A percentile compares a stretch with the other conserved stretches of the same genome.
phyloP scores from a whole-genome alignment of 1,284 basidiomycete genomes.

The Rhodotorula sp. region DNA sequence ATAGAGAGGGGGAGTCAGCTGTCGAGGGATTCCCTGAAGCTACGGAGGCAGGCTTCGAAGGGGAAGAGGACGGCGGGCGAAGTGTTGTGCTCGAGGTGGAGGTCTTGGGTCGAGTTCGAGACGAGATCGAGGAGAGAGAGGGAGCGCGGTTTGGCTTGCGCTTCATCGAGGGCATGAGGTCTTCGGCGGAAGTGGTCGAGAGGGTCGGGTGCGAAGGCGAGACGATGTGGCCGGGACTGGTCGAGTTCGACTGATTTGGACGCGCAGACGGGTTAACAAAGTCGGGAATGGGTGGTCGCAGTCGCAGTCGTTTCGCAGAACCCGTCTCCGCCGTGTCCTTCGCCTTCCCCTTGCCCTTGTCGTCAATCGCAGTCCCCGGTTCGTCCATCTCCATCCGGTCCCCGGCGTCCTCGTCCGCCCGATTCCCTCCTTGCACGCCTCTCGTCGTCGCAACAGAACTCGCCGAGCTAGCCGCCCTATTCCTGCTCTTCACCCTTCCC shows the following conservation, averaged over 20 bases:
- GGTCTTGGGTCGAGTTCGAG: not conserved
- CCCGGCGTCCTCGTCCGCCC: not conserved
- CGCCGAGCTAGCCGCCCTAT: slow-evolving; percentile 17
- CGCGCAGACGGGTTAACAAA: no score
- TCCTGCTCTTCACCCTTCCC: slow-evolving; percentile 2
- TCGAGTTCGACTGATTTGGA: not conserved
- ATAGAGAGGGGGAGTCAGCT: no score
- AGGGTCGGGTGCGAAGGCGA: not conserved
- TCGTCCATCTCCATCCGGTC: slow-evolving; percentile 3
- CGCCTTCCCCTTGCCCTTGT: slow-evolving; percentile 14
- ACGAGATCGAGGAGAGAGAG: not conserved
- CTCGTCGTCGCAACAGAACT: slow-evolving; percentile 17
- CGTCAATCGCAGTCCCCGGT: not conserved
- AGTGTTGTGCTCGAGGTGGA: not conserved
- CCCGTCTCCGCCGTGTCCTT: not conserved
- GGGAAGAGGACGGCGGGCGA: not conserved
- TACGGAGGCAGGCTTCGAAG: not conserved
- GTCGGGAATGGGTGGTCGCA: not conserved
- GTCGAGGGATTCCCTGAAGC: no score
- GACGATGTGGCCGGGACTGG: not conserved
- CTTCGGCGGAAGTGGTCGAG: slow-evolving; percentile 14
- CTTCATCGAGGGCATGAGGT: slow-evolving; percentile 11
- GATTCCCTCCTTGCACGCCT: not conserved
- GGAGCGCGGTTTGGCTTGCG: slow-evolving; percentile 8
- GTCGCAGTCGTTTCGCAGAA: not conserved